These are phyloP conservation scores for Candida pini DNA, from an alignment of 805 yeast species.

Conservation along the genomic window DNA sequence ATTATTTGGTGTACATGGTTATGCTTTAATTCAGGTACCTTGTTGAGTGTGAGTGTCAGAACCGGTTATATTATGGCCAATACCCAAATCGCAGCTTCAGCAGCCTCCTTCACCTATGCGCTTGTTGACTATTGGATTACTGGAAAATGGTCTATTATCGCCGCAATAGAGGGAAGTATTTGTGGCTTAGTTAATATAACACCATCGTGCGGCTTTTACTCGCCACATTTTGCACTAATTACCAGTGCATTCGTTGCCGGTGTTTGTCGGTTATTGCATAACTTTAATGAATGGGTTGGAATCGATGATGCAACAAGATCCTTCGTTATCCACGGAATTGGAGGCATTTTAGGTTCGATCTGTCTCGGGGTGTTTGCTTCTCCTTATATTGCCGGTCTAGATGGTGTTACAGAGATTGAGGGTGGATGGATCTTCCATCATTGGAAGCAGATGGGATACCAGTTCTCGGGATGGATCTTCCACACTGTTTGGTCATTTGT, in stretches of 20 bases:
- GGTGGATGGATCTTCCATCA: constrained; percentile 46
- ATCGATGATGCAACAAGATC: constrained; percentile 43
- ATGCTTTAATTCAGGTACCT: constrained; percentile 43
- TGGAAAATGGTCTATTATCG: constrained; percentile 35
- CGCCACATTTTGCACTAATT: constrained; percentile 42
- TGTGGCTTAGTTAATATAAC: constrained; percentile 42
- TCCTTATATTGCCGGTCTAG: constrained; percentile 37
- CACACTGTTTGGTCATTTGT: constrained; percentile 40
- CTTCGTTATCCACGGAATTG: constrained; percentile 41
- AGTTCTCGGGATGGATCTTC: constrained; percentile 38
- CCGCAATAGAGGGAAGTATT: constrained; percentile 43
- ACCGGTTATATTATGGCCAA: constrained; percentile 42
- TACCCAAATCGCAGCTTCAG: constrained; percentile 47
- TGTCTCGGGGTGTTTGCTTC: constrained; percentile 42
- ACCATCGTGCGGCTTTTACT: constrained; percentile 40
- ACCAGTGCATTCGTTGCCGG: constrained; percentile 35
- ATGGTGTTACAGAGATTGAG: constrained; percentile 36
- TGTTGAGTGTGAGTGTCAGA: constrained; percentile 34
- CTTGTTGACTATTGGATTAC: constrained; percentile 35
- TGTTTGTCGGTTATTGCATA: constrained; percentile 31
- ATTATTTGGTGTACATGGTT: constrained; percentile 46
- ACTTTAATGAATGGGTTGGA: constrained; percentile 35
- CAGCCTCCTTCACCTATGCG: constrained; percentile 41
- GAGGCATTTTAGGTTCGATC: constrained; percentile 41
- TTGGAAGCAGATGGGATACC: constrained; percentile 41